Percentiles rank a stretch among this genome's conserved stretches.
Conservation (phyloP, 2,329 filamentous ascomycete genomes). For the Fusarium udum region DNA sequence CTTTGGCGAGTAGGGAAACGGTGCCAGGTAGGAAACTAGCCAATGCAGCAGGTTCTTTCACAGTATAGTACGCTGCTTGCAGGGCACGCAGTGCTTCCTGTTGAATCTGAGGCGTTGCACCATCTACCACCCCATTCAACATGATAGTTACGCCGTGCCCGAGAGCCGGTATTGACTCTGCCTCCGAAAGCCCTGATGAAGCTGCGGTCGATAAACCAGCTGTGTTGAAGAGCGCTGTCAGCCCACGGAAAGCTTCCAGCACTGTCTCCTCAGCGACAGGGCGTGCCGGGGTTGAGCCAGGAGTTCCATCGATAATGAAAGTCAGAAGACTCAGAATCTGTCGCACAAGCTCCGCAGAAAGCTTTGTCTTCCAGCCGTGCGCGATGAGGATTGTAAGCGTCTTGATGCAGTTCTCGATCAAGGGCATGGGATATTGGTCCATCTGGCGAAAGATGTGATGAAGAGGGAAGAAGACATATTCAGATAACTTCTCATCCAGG, state of each 20-base stretch:
- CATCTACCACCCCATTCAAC: constrained; percentile 75
- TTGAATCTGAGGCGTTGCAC: constrained; percentile 73
- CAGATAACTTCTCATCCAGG: constrained; percentile 84
- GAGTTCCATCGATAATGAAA: constrained; percentile 79
- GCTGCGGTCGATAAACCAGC: constrained; percentile 61
- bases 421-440: constrained; percentile 73
- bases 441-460: constrained; percentile 85
- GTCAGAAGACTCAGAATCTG: constrained; percentile 88
- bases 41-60: constrained; percentile 78
- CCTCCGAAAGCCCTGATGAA: constrained; percentile 61
- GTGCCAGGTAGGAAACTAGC: constrained; percentile 90
- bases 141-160: constrained; percentile 85
- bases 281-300: constrained; percentile 59
- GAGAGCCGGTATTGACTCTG: constrained; percentile 76
- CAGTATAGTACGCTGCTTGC: constrained; percentile 66
- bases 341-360: constrained; percentile 77
- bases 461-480: constrained; percentile 95
- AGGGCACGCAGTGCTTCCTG: constrained; percentile 74
- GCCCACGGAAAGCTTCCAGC: constrained; percentile 74
- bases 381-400: constrained; percentile 78
- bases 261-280: constrained; percentile 77
- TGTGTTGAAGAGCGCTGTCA: constrained; percentile 72
- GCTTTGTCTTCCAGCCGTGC: constrained; percentile 79
- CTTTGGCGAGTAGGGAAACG: constrained; percentile 80
- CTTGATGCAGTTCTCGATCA: constrained; percentile 79